Base-by-base conservation (phyloP, 176 grass and related monocot genomes). In the Juncus effusus region DNA sequence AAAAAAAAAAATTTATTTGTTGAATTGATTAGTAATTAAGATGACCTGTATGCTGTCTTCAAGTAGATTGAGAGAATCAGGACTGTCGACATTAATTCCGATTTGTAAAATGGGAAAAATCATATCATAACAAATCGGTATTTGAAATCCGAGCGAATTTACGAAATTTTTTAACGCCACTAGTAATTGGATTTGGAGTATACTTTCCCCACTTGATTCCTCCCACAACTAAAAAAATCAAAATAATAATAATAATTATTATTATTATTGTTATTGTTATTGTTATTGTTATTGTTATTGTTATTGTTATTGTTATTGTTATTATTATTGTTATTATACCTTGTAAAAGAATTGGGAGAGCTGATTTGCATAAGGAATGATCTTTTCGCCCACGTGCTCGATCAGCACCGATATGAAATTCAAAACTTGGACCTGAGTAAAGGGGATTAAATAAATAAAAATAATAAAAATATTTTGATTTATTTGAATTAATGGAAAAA, bases 31-130 rank as follows among this genome's bases (percentile, higher is more conserved):
- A 6, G 9, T 47, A 9, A 47, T 47, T 9, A 47, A 47, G 9
- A 77, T 82, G 72, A 99, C 94, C 83, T 92, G 65, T 64, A 99
- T 59, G 82, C 88, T 88, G 65, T 93, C 94, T 81, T 99, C 94
- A 0, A 99, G 94, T 77, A 99, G 94, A 82, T 97, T 97, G 80
- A 97, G 94, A 80, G 94, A 81, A 84, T 97, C 94, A 56, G 94
- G 88, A 61, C 75, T 89, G 42, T 97, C 85, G 60, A 84, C 60
- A 80, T 97, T 85, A 55, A 93, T 86, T 65, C 88, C 88, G 78
- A 75, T 89, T 78, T 76, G 89, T 39, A 99, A 69, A 77, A 93
- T 86, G 50, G 88, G 94, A 50, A 99, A 82, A 78, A 99, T 82
- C 85, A 89, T 80, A 69, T 78, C 78, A 81, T 86, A 99, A 80